Percentiles rank a stretch among this genome's conserved stretches.
These are phyloP conservation scores for Paracorniculantispora psalliotae DNA, from an alignment of 2,329 filamentous ascomycete genomes.

Conservation along the genomic window DNA sequence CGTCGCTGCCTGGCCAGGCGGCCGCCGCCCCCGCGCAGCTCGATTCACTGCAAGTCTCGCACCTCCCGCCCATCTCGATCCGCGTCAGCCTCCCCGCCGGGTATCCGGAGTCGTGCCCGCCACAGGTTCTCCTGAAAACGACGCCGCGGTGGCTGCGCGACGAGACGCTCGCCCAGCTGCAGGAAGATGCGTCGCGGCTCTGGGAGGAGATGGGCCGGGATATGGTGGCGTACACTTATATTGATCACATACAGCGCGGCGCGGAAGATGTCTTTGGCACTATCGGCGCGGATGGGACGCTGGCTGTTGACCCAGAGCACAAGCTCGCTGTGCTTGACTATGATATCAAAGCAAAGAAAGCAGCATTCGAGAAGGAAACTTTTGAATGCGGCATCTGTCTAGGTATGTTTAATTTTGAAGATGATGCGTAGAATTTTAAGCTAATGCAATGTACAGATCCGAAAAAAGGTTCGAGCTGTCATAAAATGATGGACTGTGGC, in stretches of 20 bases:
- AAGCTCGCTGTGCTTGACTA: conserved; percentile 73
- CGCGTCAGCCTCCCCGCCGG: conserved; percentile 49
- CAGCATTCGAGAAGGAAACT: conserved; percentile 74
- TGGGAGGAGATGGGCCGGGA: conserved; percentile 60
- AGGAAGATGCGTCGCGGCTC: conserved; percentile 44
- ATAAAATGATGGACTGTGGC: conserved; percentile 74
- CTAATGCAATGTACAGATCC: conserved; percentile 55
- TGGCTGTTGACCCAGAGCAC: conserved; percentile 50
- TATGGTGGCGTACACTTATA: conserved; percentile 56
- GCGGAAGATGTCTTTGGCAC: conserved; percentile 58
- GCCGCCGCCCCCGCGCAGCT: conserved; percentile 18
- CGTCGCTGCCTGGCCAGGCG: neutral
- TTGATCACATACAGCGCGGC: conserved; percentile 57
- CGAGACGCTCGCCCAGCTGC: conserved; percentile 43
- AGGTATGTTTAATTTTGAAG: conserved; percentile 34
- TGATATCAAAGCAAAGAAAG: conserved; percentile 67
- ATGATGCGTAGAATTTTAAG: neutral
- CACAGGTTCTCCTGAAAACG: conserved; percentile 46
- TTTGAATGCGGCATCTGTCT: conserved; percentile 87
- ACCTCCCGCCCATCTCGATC: conserved; percentile 55
- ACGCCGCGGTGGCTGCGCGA: conserved; percentile 53
- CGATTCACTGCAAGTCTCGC: conserved; percentile 47
- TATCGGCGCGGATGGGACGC: conserved; percentile 40
- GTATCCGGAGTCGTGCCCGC: conserved; percentile 53
- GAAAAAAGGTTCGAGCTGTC: conserved; percentile 79